These are phyloP conservation scores for Prosopis cineraria DNA, from an alignment of 306 rosid species.

Conservation along the genomic window DNA sequence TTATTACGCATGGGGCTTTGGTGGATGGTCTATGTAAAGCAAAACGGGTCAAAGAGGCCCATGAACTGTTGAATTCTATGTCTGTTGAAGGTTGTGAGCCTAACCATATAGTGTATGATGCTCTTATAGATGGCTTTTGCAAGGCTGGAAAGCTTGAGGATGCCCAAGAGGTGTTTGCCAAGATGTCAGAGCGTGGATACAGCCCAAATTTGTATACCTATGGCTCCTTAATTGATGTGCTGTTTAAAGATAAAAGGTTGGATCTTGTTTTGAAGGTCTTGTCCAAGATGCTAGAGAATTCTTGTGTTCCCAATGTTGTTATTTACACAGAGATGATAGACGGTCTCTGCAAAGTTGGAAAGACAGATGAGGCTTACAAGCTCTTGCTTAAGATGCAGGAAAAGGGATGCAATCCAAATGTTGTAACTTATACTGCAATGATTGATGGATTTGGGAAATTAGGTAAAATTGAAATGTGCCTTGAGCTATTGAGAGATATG, in stretches of 20 bases:
- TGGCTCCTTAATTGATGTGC: slow-evolving; percentile 76
- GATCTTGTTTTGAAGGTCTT: slow-evolving; percentile 81
- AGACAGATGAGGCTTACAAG: slow-evolving; percentile 77
- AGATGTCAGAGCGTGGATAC: slow-evolving; percentile 77
- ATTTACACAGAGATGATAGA: slow-evolving; percentile 90
- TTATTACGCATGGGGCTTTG: slow-evolving; percentile 79
- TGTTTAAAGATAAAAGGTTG: slow-evolving; percentile 73
- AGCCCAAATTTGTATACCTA: slow-evolving; percentile 75
- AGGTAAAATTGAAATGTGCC: slow-evolving; percentile 67
- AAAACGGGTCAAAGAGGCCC: slow-evolving; percentile 68
- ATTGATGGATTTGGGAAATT: slow-evolving; percentile 82
- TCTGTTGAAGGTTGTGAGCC: slow-evolving; percentile 67
- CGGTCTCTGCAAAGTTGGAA: slow-evolving; percentile 83
- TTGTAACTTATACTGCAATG: slow-evolving; percentile 89
- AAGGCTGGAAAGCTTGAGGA: slow-evolving; percentile 77
- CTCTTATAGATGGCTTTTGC: slow-evolving; percentile 86
- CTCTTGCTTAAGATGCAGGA: slow-evolving; percentile 89
- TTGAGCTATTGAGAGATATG: slow-evolving; percentile 75
- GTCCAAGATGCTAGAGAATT: slow-evolving; percentile 79
- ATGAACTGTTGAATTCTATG: slow-evolving; percentile 68
- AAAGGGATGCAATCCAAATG: slow-evolving; percentile 76
- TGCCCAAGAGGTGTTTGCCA: slow-evolving; percentile 77
- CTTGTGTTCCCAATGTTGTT: slow-evolving; percentile 81
- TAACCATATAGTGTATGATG: slow-evolving; percentile 72
- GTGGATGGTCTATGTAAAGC: slow-evolving; percentile 95